Percentiles rank a stretch among this genome's conserved stretches.
Conservation (phyloP, 2,329 filamentous ascomycete species). For the Pseudogymnoascus verrucosus region DNA sequence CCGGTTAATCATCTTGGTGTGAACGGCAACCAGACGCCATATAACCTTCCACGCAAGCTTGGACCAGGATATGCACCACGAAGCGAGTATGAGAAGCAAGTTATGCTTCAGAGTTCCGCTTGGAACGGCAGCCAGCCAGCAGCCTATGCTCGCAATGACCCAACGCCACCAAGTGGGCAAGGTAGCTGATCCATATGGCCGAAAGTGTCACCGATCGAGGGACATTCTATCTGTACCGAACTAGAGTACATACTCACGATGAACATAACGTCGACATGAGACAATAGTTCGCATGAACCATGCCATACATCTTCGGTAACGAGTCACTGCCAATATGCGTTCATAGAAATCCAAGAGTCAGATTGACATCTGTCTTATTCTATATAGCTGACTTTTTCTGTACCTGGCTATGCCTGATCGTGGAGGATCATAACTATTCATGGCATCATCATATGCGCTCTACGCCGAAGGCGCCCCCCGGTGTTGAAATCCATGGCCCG, state of each 20-base stretch:
- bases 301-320: not conserved
- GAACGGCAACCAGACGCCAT: not conserved
- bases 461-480: constrained; percentile 26
- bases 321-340: not conserved
- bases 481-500: constrained; percentile 49
- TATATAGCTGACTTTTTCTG: constrained; percentile 9
- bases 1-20: constrained; percentile 22
- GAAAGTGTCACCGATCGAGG: not conserved
- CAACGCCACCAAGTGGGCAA: constrained; percentile 41
- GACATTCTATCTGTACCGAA: constrained; percentile 2
- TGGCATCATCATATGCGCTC: constrained; percentile 9
- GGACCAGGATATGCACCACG: constrained; percentile 17
- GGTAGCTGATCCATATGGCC: constrained; percentile 31
- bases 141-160: constrained; percentile 28
- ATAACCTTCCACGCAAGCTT: not conserved
- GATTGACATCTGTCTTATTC: not conserved
- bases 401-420: constrained; percentile 25
- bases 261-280: not conserved
- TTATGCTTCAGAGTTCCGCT: constrained; percentile 27
- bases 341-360: not conserved
- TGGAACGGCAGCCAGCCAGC: constrained; percentile 20
- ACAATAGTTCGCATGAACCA: not conserved
- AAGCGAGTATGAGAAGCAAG: constrained; percentile 21
- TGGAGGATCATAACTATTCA: constrained; percentile 27
- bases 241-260: not conserved